Evolutionary conservation across 2,329 filamentous ascomycete species (phyloP).

Genomic region (Sporothrix protearum): DNA sequence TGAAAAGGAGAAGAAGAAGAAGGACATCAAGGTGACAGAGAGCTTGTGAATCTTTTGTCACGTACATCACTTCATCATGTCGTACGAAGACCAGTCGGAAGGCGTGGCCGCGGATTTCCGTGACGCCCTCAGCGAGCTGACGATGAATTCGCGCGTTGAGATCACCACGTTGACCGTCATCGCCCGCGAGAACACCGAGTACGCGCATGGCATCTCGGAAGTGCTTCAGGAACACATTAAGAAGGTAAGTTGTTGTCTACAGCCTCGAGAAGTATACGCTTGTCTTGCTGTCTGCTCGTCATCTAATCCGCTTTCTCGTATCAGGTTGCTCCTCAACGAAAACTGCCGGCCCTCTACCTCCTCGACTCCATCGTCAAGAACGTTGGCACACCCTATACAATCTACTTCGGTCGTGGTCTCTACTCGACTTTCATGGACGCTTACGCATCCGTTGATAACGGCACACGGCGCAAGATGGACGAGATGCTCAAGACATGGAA

Average conservation of each 20-base stretch:
- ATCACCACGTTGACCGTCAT: constrained; percentile 98
- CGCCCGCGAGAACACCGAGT: constrained; percentile 93
- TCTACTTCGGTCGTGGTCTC: constrained; percentile 88
- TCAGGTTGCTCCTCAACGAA: constrained; percentile 82
- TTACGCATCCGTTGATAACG: constrained; percentile 81
- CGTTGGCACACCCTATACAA: constrained; percentile 93
- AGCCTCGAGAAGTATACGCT: too few relatives aligned
- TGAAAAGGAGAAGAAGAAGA: too few relatives aligned
- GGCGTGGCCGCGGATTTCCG: constrained; percentile 95
- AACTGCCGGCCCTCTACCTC: constrained; percentile 93
- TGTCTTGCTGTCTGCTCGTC: too few relatives aligned
- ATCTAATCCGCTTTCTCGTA: not conserved
- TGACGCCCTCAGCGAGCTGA: constrained; percentile 86
- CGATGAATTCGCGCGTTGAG: constrained; percentile 85
- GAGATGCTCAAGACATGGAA: constrained; percentile 99
- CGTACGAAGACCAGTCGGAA: constrained; percentile 57
- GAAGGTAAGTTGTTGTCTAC: constrained; percentile 67
- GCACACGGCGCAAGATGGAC: constrained; percentile 85
- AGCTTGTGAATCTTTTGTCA: not conserved
- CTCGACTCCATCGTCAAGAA: constrained; percentile 99
- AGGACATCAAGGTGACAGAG: not conserved
- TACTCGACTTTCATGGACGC: constrained; percentile 96
- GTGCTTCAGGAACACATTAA: constrained; percentile 90
- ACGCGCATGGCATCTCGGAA: constrained; percentile 88
- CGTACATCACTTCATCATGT: constrained; percentile 38